These are phyloP conservation scores for Cenchrus purpureus DNA, from an alignment of 176 grass and related monocot genomes.

Conservation along the genomic window DNA sequence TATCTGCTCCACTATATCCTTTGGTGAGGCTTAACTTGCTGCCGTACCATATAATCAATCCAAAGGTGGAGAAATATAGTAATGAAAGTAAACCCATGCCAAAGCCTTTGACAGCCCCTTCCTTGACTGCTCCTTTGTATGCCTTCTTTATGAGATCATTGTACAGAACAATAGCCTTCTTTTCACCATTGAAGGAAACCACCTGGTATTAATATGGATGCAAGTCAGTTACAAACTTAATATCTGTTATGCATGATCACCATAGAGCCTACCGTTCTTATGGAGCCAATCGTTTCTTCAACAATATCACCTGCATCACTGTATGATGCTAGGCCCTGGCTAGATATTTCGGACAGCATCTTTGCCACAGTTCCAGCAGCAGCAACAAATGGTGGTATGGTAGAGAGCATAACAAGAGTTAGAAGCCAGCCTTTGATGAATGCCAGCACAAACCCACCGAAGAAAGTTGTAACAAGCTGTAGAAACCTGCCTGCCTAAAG, in stretches of 20 bases:
- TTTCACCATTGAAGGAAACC: slow-evolving; percentile 76
- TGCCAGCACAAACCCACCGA: slow-evolving; percentile 70
- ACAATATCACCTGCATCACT: slow-evolving; percentile 67
- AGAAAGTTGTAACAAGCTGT: slow-evolving; percentile 71
- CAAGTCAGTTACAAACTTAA: not conserved
- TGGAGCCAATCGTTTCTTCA: slow-evolving; percentile 72
- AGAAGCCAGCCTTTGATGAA: slow-evolving; percentile 86
- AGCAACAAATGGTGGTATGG: slow-evolving; percentile 60
- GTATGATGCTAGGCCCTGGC: slow-evolving; percentile 52
- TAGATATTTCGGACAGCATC: slow-evolving; percentile 61
- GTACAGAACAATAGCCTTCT: slow-evolving; percentile 54
- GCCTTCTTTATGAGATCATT: slow-evolving; percentile 61
- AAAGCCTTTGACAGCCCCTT: slow-evolving; percentile 58
- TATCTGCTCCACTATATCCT: slow-evolving; percentile 61
- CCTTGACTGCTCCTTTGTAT: slow-evolving; percentile 43
- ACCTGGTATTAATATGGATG: slow-evolving; percentile 53
- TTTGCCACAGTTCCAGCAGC: slow-evolving; percentile 56
- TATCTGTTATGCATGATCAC: slow-evolving; percentile 8
- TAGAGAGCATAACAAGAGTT: slow-evolving; percentile 67
- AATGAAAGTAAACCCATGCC: slow-evolving; percentile 56
- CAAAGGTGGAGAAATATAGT: slow-evolving; percentile 53
- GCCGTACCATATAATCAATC: slow-evolving; percentile 62
- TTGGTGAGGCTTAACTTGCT: slow-evolving; percentile 46
- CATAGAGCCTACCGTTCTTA: slow-evolving; percentile 61
- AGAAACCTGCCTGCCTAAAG: slow-evolving; percentile 76